A percentile compares a stretch with the other conserved stretches of the same genome.
These are phyloP conservation scores for Asterophora lycoperdoides DNA, from an alignment of 768 basidiomycete genomes.

Conservation along the genomic window DNA sequence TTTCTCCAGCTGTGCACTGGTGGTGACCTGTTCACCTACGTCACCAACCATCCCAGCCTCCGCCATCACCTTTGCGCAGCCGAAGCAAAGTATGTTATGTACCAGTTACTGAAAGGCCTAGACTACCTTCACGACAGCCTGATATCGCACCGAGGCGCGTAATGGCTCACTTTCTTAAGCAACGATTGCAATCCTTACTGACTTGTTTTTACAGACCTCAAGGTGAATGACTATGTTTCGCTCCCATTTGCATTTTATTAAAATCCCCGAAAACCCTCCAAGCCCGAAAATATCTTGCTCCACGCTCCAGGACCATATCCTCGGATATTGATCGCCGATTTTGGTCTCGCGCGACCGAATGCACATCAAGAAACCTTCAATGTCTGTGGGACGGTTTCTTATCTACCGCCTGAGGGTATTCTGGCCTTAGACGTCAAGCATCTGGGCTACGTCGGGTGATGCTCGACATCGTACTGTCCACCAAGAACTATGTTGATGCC, in stretches of 20 bases:
- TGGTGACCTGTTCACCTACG: slow-evolving; percentile 85
- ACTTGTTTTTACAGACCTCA: slow-evolving; percentile 16
- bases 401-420: slow-evolving; percentile 82
- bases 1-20: slow-evolving; percentile 85
- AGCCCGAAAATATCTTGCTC: slow-evolving; percentile 85
- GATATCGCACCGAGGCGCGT: slow-evolving; percentile 75
- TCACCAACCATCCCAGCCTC: slow-evolving; percentile 53
- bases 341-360: slow-evolving; percentile 76
- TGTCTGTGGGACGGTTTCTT: slow-evolving; percentile 84
- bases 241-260: not conserved
- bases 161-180: too few relatives aligned
- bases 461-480: not conserved
- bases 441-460: slow-evolving; percentile 57
- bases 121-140: slow-evolving; percentile 64
- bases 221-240: slow-evolving; percentile 8
- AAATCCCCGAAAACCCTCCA: not conserved
- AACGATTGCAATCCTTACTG: too few relatives aligned
- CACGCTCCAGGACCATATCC: slow-evolving; percentile 80
- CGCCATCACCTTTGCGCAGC: slow-evolving; percentile 61
- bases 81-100: slow-evolving; percentile 82
- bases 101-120: slow-evolving; percentile 68
- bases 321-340: slow-evolving; percentile 81
- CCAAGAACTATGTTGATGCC: not conserved
- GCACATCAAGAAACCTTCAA: slow-evolving; percentile 81
- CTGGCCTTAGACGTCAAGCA: slow-evolving; percentile 73